phyloP scores from a whole-genome alignment of 73 alveolate genomes.

The Loxodes magnus region DNA sequence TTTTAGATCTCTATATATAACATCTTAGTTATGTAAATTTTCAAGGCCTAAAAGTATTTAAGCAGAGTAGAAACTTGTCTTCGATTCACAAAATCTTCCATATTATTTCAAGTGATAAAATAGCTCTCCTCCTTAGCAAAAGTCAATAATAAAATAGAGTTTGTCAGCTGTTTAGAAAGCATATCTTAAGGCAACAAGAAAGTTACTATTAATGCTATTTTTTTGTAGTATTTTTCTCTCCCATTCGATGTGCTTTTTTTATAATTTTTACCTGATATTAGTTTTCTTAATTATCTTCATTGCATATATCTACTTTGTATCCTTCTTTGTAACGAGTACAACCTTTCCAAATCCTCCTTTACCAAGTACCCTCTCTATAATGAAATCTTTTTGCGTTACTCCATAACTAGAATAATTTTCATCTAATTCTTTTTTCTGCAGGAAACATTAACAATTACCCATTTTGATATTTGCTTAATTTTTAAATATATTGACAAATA shows the following conservation, averaged over 20 bases:
- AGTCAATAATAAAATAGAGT: slow-evolving; percentile 88
- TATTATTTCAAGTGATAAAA: slow-evolving; percentile 72
- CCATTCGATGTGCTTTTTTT: slow-evolving; percentile 19
- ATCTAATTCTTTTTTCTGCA: too few species aligned
- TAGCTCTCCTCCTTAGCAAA: slow-evolving; percentile 90
- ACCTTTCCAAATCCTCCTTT: slow-evolving; percentile 93
- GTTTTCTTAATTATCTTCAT: slow-evolving; percentile 77
- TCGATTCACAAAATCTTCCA: slow-evolving; percentile 57
- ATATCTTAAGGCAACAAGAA: slow-evolving; percentile 74
- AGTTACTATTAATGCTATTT: slow-evolving; percentile 68
- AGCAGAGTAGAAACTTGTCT: slow-evolving; percentile 78
- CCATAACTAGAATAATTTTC: too few species aligned
- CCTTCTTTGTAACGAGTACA: slow-evolving; percentile 57
- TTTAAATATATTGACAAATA: too few species aligned
- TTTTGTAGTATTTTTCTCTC: slow-evolving; percentile 70
- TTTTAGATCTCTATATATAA: slow-evolving; percentile 86
- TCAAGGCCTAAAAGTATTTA: slow-evolving; percentile 79
- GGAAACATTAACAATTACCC: too few species aligned
- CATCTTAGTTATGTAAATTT: slow-evolving; percentile 69
- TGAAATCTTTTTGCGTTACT: slow-evolving; percentile 35
- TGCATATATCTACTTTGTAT: slow-evolving; percentile 54
- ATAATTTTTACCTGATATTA: slow-evolving; percentile 13
- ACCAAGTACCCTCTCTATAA: slow-evolving; percentile 67
- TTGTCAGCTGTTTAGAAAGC: slow-evolving; percentile 85
- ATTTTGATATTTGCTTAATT: too few species aligned